Conservation (phyloP, 164 flowering plant species). For the Magnolia kwangsiensis region DNA sequence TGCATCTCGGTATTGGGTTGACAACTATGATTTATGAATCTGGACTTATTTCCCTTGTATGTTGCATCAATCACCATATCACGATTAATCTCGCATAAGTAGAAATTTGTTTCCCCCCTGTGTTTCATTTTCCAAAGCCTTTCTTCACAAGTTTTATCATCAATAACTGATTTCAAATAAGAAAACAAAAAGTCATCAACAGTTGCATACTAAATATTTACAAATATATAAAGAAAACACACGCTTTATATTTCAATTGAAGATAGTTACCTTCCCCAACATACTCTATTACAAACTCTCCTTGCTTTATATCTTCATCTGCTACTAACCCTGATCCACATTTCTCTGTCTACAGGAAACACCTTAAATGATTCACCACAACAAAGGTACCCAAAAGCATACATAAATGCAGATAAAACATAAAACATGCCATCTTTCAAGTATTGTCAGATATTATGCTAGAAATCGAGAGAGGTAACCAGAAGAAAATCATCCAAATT, state of each 20-base stretch:
- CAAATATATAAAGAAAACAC: not conserved
- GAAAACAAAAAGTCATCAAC: not conserved
- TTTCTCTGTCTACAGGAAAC: conserved; percentile 79
- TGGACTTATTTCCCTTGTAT: conserved; percentile 92
- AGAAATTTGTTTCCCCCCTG: conserved; percentile 92
- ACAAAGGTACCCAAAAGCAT: not conserved
- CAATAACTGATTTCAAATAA: conserved; percentile 63
- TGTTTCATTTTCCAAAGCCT: conserved; percentile 99
- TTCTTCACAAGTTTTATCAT: conserved; percentile 94
- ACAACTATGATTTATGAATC: conserved; percentile 98
- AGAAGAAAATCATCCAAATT: not conserved
- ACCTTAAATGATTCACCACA: conserved; percentile 7
- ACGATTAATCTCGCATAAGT: conserved; percentile 88
- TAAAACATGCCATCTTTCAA: not conserved
- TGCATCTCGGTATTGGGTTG: conserved; percentile 98
- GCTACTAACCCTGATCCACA: conserved; percentile 95
- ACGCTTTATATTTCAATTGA: not conserved
- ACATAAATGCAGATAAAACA: not conserved
- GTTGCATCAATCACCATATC: conserved; percentile 99
- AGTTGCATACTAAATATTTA: not conserved
- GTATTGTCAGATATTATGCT: no score
- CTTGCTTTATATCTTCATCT: conserved; percentile 83
- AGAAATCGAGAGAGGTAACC: no score
- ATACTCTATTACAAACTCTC: conserved; percentile 96
- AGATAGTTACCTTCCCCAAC: conserved; percentile 88